These are phyloP conservation scores for Nakaseomyces uthaithaninus DNA, from an alignment of 1,139 yeast genomes.

Conservation along the genomic window DNA sequence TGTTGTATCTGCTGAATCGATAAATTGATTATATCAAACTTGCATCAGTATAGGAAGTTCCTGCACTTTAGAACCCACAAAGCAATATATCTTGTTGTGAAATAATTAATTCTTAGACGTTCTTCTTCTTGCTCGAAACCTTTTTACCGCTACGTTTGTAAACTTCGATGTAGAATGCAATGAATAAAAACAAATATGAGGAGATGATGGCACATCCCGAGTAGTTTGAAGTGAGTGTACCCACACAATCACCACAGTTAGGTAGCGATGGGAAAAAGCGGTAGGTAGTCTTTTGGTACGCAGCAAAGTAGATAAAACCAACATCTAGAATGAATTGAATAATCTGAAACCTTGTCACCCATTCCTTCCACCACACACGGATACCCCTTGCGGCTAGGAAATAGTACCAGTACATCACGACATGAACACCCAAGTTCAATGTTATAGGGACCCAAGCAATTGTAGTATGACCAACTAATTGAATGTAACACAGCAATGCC, in stretches of 20 bases:
- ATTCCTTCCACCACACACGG: slow-evolving; percentile 86
- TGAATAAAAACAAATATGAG: slow-evolving; percentile 62
- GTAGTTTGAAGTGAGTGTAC: slow-evolving; percentile 64
- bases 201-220: slow-evolving; percentile 68
- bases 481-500: slow-evolving; percentile 72
- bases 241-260: slow-evolving; percentile 66
- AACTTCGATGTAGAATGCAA: slow-evolving; percentile 70
- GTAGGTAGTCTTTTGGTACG: slow-evolving; percentile 43
- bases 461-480: slow-evolving; percentile 64
- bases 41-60: too few relatives aligned
- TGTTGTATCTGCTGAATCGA: too few relatives aligned
- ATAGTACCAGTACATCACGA: slow-evolving; percentile 79
- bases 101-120: not conserved
- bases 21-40: too few relatives aligned
- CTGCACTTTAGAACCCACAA: too few relatives aligned
- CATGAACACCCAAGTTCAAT: slow-evolving; percentile 69
- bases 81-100: too few relatives aligned
- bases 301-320: slow-evolving; percentile 69
- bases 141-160: slow-evolving; percentile 34
- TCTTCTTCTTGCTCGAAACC: slow-evolving; percentile 2
- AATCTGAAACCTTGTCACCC: slow-evolving; percentile 81
- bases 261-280: slow-evolving; percentile 39
- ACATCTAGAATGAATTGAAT: slow-evolving; percentile 67
- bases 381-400: slow-evolving; percentile 77
- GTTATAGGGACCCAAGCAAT: slow-evolving; percentile 76